Evolutionary conservation across 352 stramenopile species (phyloP).

Genomic region (Aphanomyces astaci): DNA sequence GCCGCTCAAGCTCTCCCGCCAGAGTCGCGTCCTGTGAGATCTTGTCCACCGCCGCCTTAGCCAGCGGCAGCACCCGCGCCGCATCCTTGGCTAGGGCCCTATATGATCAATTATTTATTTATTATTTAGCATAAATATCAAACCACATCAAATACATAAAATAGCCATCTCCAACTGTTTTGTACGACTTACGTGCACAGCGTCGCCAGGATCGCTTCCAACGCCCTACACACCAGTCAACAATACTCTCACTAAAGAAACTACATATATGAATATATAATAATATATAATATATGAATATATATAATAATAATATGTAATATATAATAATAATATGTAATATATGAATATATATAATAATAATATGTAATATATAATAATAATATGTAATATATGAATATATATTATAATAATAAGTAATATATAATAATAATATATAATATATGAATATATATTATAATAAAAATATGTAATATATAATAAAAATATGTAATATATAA

Average conservation of each 20-base stretch:
- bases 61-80: constrained; percentile 35
- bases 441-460: too few relatives aligned
- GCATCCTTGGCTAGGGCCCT: constrained; percentile 49
- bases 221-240: too few relatives aligned
- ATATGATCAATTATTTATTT: too few relatives aligned
- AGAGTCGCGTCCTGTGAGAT: constrained; percentile 40
- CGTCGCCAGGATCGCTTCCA: constrained; percentile 46
- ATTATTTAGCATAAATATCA: not conserved
- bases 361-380: not conserved
- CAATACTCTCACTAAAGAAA: too few relatives aligned
- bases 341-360: too few relatives aligned
- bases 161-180: too few relatives aligned
- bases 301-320: not conserved
- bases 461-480: too few relatives aligned
- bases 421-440: too few relatives aligned
- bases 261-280: not conserved
- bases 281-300: too few relatives aligned
- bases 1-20: constrained; percentile 44
- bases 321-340: not conserved
- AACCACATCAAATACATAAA: not conserved
- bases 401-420: too few relatives aligned
- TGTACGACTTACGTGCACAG: constrained; percentile 23
- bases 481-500: too few relatives aligned
- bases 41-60: constrained; percentile 40
- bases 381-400: too few relatives aligned